These are phyloP conservation scores for Zymoseptoria pseudotritici DNA, from an alignment of 2,329 filamentous ascomycete genomes.

Conservation along the genomic window DNA sequence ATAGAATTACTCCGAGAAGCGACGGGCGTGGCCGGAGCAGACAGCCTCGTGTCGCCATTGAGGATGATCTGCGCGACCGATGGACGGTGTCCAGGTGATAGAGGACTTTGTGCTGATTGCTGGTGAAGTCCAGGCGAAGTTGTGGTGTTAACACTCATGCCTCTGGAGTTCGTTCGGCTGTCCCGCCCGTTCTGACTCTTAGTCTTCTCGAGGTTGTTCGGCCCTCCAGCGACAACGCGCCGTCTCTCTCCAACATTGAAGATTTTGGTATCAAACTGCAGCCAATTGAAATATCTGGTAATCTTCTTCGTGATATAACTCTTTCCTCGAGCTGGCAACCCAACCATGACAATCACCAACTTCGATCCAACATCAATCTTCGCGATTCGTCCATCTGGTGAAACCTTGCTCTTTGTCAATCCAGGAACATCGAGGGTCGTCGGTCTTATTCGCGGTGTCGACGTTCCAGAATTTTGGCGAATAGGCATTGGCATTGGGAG, in stretches of 20 bases:
- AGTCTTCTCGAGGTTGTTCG: slow-evolving; percentile 28
- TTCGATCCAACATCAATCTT: slow-evolving; percentile 92
- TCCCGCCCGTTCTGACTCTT: slow-evolving; percentile 14
- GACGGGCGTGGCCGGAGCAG: slow-evolving; percentile 27
- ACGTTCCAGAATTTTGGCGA: slow-evolving; percentile 65
- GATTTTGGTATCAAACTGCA: slow-evolving; percentile 90
- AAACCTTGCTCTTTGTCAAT: slow-evolving; percentile 89
- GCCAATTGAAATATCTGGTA: slow-evolving; percentile 89
- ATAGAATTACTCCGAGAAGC: slow-evolving; percentile 1
- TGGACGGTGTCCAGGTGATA: slow-evolving; percentile 13
- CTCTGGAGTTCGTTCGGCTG: slow-evolving; percentile 13
- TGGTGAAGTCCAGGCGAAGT: slow-evolving; percentile 16
- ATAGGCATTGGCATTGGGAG: slow-evolving; percentile 51
- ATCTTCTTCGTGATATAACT: slow-evolving; percentile 99
- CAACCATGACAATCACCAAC: slow-evolving; percentile 97
- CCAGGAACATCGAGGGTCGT: slow-evolving; percentile 96
- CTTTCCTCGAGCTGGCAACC: slow-evolving; percentile 88
- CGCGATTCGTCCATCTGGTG: slow-evolving; percentile 89
- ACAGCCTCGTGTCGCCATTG: slow-evolving; percentile 45
- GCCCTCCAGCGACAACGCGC: slow-evolving; percentile 64
- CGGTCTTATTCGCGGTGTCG: slow-evolving; percentile 76
- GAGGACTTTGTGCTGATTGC: slow-evolving; percentile 13
- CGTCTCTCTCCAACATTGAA: slow-evolving; percentile 96
- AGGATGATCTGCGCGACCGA: slow-evolving; percentile 51
- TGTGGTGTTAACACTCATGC: slow-evolving; percentile 16